phyloP scores from a whole-genome alignment of 768 basidiomycete genomes.

The Leccinellum albellum region DNA sequence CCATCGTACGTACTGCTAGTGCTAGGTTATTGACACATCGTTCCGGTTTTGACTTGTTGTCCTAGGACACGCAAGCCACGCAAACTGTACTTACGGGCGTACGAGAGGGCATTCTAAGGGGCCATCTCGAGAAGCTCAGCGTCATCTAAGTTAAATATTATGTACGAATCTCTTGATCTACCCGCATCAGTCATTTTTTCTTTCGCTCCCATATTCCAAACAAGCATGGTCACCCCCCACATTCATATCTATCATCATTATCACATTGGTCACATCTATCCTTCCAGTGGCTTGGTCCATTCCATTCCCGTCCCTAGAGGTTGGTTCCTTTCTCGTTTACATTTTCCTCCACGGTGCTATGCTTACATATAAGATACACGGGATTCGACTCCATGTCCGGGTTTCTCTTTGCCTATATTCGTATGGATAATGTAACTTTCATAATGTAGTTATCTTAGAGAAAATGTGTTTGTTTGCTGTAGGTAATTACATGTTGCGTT shows the following conservation, averaged over 20 bases:
- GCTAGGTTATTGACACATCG: neutral
- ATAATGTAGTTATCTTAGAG: neutral
- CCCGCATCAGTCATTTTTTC: neutral
- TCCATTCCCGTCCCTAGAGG: neutral
- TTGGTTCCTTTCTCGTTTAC: neutral
- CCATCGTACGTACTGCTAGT: conserved; percentile 47
- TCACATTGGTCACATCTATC: neutral
- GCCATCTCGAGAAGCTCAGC: conserved; percentile 30
- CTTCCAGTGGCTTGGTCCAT: neutral
- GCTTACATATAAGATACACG: neutral
- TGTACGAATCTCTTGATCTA: neutral
- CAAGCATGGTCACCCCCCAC: neutral
- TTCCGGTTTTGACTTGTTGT: neutral
- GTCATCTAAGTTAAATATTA: conserved; percentile 21
- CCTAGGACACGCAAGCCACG: conserved; percentile 38
- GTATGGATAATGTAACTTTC: neutral
- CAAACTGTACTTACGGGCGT: conserved; percentile 38
- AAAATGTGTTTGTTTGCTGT: neutral
- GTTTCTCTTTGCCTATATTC: neutral
- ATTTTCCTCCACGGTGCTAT: neutral
- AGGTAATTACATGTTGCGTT: neutral
- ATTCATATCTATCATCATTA: neutral
- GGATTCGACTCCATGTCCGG: neutral
- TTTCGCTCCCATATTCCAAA: neutral
- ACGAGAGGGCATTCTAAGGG: conserved; percentile 38